Conservation (phyloP, 163 green algal species). For the Chloroidium sp. region DNA sequence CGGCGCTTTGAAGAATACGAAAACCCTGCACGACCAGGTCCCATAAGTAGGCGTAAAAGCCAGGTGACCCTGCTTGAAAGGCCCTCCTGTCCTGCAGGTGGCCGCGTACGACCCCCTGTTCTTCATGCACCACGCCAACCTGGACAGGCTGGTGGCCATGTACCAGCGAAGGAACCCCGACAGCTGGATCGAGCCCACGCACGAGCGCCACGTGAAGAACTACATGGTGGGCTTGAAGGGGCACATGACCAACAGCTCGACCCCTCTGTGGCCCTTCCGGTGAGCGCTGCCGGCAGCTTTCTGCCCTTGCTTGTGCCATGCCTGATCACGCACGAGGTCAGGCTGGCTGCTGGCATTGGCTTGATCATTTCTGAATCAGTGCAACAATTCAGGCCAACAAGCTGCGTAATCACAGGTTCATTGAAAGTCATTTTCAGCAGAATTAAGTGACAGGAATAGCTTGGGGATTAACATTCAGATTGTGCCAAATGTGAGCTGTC, state of each 20-base stretch:
- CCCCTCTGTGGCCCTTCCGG: slow-evolving; percentile 1
- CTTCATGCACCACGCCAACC: slow-evolving; percentile 2
- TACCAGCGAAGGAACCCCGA: neutral
- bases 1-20: no score
- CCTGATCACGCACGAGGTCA: neutral
- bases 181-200: neutral
- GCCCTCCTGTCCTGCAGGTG: neutral
- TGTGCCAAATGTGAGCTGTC: no score
- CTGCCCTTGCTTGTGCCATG: neutral
- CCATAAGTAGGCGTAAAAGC: no score
- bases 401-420: no score
- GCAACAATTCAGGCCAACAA: no score
- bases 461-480: no score
- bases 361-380: no score
- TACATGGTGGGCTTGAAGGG: neutral
- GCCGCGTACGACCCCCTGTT: neutral
- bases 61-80: no score
- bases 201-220: neutral
- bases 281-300: neutral
- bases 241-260: neutral
- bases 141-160: neutral
- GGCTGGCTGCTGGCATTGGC: neutral
- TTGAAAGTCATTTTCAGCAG: no score
- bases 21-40: no score
- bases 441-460: no score